Conservation (phyloP, 352 stramenopile species). For the Phytophthora multivora region DNA sequence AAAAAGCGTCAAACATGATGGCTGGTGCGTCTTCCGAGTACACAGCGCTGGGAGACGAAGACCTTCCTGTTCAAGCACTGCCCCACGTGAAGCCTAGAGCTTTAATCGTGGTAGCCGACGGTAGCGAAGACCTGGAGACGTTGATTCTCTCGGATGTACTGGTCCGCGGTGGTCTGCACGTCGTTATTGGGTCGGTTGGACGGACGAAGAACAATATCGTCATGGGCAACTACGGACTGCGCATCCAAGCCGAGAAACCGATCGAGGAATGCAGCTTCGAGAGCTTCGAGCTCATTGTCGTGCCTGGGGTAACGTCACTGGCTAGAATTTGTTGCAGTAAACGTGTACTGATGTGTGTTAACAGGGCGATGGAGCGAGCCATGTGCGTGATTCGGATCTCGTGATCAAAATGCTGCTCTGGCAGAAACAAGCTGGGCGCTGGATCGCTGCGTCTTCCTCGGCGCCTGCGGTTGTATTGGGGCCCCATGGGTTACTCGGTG, state of each 20-base stretch:
- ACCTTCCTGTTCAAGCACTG: conserved; percentile 26
- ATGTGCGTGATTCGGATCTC: conserved; percentile 60
- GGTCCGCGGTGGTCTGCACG: conserved; percentile 58
- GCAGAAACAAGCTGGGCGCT: conserved; percentile 55
- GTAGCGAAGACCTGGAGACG: conserved; percentile 71
- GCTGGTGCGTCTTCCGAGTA: conserved; percentile 27
- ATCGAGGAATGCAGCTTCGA: conserved; percentile 74
- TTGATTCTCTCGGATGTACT: conserved; percentile 70
- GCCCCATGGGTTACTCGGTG: conserved; percentile 46
- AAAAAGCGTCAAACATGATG: conserved; percentile 28
- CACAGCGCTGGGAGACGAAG: conserved; percentile 24
- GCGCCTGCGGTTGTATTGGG: conserved; percentile 55
- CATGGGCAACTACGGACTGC: conserved; percentile 62
- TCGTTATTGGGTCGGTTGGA: conserved; percentile 58
- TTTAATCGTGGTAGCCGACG: conserved; percentile 64
- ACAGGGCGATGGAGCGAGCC: conserved; percentile 50
- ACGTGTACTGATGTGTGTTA: not conserved
- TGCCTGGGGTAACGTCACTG: conserved; percentile 58
- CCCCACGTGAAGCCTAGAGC: conserved; percentile 60
- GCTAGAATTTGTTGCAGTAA: not conserved
- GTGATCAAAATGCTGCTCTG: conserved; percentile 67
- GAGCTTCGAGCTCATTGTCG: conserved; percentile 69
- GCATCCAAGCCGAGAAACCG: conserved; percentile 60
- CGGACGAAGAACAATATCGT: conserved; percentile 66
- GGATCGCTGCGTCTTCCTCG: conserved; percentile 55